Evolutionary conservation across 2,329 filamentous ascomycete species (phyloP).

Genomic region (Pseudogymnoascus sp.): DNA sequence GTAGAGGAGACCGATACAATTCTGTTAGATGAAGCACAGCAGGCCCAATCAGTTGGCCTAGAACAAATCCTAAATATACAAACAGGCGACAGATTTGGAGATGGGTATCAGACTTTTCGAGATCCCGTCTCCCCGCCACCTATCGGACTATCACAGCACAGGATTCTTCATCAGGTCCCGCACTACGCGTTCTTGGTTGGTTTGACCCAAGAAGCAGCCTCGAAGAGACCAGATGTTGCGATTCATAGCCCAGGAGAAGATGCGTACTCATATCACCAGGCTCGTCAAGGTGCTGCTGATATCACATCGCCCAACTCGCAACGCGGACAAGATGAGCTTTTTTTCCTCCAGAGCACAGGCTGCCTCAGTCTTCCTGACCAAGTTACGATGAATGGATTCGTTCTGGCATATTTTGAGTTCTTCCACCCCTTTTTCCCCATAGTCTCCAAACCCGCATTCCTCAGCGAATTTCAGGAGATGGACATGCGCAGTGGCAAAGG

Average conservation of each 20-base stretch:
- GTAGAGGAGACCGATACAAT: background rate
- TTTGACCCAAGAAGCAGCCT: background rate
- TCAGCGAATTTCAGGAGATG: constrained; percentile 10
- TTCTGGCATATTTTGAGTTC: constrained; percentile 16
- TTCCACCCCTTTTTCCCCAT: constrained; percentile 21
- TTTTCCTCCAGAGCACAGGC: constrained; percentile 17
- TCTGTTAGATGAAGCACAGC: background rate
- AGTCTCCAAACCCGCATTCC: constrained; percentile 15
- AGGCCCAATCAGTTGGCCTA: background rate
- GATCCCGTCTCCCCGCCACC: background rate
- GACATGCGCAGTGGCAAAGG: background rate
- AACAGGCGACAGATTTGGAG: background rate
- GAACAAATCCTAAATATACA: background rate
- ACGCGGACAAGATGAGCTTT: constrained; percentile 10
- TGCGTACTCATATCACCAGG: background rate
- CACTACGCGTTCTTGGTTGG: background rate
- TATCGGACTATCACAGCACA: background rate
- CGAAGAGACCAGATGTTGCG: background rate
- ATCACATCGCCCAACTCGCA: background rate
- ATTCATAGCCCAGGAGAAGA: background rate
- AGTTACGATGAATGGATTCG: constrained; percentile 15
- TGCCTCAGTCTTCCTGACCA: constrained; percentile 14
- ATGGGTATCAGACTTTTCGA: background rate
- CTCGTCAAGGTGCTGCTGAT: background rate
- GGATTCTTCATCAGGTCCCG: constrained; percentile 6